These are phyloP conservation scores for Suillus sp. DNA, from an alignment of 768 basidiomycete species.

Conservation along the genomic window DNA sequence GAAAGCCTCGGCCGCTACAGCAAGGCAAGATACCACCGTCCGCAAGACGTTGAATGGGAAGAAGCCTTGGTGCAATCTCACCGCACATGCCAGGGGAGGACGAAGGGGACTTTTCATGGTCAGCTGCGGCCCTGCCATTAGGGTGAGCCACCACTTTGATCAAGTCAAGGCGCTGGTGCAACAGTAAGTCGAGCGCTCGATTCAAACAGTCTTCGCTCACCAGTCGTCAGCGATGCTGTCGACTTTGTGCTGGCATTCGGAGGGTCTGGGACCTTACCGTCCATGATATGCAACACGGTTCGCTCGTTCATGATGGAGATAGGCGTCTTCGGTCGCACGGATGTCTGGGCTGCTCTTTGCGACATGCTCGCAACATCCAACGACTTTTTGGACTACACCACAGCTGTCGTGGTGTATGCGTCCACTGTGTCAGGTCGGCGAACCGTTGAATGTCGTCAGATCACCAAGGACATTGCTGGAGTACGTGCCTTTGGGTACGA, in stretches of 20 bases:
- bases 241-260: constrained; percentile 7
- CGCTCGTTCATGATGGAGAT: background rate
- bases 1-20: background rate
- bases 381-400: background rate
- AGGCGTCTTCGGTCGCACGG: background rate
- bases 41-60: background rate
- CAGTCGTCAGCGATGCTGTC: background rate
- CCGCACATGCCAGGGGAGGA: background rate
- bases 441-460: background rate
- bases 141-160: too few relatives aligned
- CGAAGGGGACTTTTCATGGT: background rate
- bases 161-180: too few relatives aligned
- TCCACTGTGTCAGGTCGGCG: background rate
- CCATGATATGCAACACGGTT: background rate
- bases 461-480: background rate
- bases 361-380: background rate
- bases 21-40: background rate
- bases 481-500: background rate
- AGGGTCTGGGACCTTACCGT: background rate
- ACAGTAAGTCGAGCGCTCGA: background rate
- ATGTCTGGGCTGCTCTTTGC: background rate
- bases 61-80: too few relatives aligned
- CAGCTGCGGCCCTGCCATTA: constrained; percentile 7
- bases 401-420: background rate
- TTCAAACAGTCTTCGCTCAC: background rate